Base-by-base conservation (phyloP, 108 stramenopile genomes). In the Discostella stelligeroides region DNA sequence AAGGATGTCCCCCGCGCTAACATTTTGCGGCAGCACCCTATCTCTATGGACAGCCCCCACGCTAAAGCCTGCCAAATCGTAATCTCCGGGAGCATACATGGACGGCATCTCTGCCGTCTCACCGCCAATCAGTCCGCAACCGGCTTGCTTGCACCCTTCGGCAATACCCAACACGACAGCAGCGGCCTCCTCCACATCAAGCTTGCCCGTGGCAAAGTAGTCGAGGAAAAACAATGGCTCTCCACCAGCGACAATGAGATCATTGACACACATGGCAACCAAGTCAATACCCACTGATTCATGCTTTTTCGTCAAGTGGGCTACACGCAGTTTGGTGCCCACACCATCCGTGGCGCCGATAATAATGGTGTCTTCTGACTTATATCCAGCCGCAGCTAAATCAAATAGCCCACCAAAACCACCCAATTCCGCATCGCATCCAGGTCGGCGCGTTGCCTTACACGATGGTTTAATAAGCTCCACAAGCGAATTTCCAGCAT, bases 61-160 rank as follows among this genome's bases (percentile, higher is more conserved):
- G 56, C 86, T 86, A 70, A 99, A 99, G 34, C 98, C 98, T 45
- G 97, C 98, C 39, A 99, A 77, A 85, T 99, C 98, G 75, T 97
- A 99, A 65, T 97, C 95, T 27, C 97, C 98, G 21, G 91, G 88
- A n/a, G 87, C 87, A 71, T 99, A 99, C 96, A 99, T 96, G 55
- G 94, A 94, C n/a, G 98, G 97, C 97, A 99, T 99, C 66, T 99
- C 98, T n/a, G 98, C 98, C 23, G 98, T 98, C 78, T 99, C 98
- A 9, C 98, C 98, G 15, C 98, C 98, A 75, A 97, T 92, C 12
- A 99, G 86, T 11, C 95, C 98, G 78, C 97, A 98, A 42, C 91
- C 88, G 29, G 96, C 83, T 82, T 99, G 91, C 15, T 68, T 80
- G 83, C 98, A 99, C 39, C 97, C 98, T 60, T 95, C 94, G 3